Evolutionary conservation across 345 rosid genomes (phyloP).

Genomic region (Brassica carinata): DNA sequence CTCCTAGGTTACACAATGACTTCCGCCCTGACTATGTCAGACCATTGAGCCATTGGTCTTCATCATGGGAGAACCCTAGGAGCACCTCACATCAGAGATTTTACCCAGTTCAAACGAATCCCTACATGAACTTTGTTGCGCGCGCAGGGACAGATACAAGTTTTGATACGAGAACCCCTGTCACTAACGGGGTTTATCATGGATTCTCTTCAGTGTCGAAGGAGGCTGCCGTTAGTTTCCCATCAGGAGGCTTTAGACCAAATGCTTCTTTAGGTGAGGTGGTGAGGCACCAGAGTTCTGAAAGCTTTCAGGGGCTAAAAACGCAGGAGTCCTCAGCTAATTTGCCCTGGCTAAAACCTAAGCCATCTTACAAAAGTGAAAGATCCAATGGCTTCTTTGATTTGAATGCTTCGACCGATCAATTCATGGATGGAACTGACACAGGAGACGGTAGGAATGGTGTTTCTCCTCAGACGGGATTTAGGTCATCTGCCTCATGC

Average conservation of each 20-base stretch:
- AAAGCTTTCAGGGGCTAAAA: slow-evolving; percentile 42
- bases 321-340: slow-evolving; percentile 44
- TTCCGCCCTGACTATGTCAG: slow-evolving; percentile 51
- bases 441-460: background rate
- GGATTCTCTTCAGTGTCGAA: slow-evolving; percentile 59
- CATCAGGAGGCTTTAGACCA: slow-evolving; percentile 21
- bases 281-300: slow-evolving; percentile 24
- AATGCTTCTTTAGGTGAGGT: slow-evolving; percentile 36
- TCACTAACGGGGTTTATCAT: slow-evolving; percentile 54
- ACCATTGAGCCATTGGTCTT: slow-evolving; percentile 51
- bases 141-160: slow-evolving; percentile 47
- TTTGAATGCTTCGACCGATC: slow-evolving; percentile 35
- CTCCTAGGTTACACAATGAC: slow-evolving; percentile 44
- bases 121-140: slow-evolving; percentile 47
- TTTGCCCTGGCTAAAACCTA: slow-evolving; percentile 53
- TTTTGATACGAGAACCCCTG: slow-evolving; percentile 48
- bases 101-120: slow-evolving; percentile 49
- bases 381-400: slow-evolving; percentile 39
- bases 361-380: slow-evolving; percentile 33
- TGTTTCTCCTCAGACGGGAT: slow-evolving; percentile 35
- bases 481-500: slow-evolving; percentile 43
- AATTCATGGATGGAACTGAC: slow-evolving; percentile 31
- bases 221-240: slow-evolving; percentile 34
- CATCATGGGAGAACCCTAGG: slow-evolving; percentile 55
- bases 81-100: slow-evolving; percentile 42